Evolutionary conservation across 768 basidiomycete genomes (phyloP).

Genomic region (Holtermanniella nyarrowii): DNA sequence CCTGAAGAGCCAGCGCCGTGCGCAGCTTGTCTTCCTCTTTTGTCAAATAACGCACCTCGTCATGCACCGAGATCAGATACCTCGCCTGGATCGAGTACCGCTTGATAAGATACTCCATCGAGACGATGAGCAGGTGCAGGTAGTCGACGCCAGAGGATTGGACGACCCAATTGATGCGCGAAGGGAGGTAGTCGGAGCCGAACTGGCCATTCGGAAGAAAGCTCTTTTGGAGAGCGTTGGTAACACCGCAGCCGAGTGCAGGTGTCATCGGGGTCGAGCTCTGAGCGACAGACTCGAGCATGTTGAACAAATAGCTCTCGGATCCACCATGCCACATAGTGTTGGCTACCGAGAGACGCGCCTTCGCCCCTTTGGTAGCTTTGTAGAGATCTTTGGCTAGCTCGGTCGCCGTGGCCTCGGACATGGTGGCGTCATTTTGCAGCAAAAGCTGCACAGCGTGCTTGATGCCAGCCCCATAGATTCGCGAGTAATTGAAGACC

Average conservation of each 20-base stretch:
- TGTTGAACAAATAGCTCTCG: conserved; percentile 95
- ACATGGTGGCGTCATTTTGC: conserved; percentile 71
- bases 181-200: conserved; percentile 82
- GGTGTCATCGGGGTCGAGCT: conserved; percentile 82
- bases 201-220: conserved; percentile 53
- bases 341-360: conserved; percentile 42
- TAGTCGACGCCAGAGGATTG: conserved; percentile 98
- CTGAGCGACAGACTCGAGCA: conserved; percentile 84
- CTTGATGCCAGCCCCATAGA: conserved; percentile 95
- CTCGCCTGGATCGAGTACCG: conserved; percentile 78
- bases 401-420: conserved; percentile 64
- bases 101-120: conserved; percentile 76
- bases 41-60: conserved; percentile 90
- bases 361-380: conserved; percentile 70
- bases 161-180: conserved; percentile 98
- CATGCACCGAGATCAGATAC: conserved; percentile 93
- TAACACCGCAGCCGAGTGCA: conserved; percentile 86
- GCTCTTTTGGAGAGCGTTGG: conserved; percentile 81
- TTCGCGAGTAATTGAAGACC: conserved; percentile 94
- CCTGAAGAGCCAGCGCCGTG: conserved; percentile 81
- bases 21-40: conserved; percentile 79
- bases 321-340: conserved; percentile 85
- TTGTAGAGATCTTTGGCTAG: conserved; percentile 77
- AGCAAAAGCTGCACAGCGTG: conserved; percentile 80
- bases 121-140: conserved; percentile 86